Base-by-base conservation (phyloP, 768 basidiomycete species). In the Rhizopogon roseolus region DNA sequence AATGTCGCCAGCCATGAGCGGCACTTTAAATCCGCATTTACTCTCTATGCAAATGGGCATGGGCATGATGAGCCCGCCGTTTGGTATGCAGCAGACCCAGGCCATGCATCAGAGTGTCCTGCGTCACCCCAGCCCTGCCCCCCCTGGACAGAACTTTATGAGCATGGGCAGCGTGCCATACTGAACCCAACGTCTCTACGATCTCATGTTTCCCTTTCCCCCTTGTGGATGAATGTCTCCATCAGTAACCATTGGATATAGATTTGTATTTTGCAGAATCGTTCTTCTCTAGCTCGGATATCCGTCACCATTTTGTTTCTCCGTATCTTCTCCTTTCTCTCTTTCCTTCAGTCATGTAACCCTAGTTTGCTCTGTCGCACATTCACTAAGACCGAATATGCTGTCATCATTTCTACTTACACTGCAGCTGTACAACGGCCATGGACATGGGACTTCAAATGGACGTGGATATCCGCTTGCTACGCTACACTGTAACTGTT, bases 81-180 rank as follows among this genome's bases (percentile, higher is more conserved):
- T 79, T 61, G 77, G 76, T 25, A 78, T 76, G 44, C 71, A 75
- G 14, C 80, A 84, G 59, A 76, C 80, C 38, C 86, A 87, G 57
- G 81, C 87, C n/a, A 89, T 91, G 84, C 88, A 90, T 51, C 84
- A 86, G 63, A 90, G 87, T 58, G 86, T 91, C 53, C 85, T 92
- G 88, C 81, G 90, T 55, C 86, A 92, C 67, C 81, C 87, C 11
- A 88, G 81, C 64, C 86, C 88, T 13, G 79, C 74, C 13, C 84
- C 83, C 10, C 64, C 74, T 49, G 71, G 68, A 51, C 77, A 76
- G 56, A 73, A 69, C 22, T 79, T 76, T 60, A 75, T 78, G 70
- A 72, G 66, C 42, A 74, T 75, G 66, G 68, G 71, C 42, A 66
- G 71, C 9, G 62, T 68, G 36, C 68, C 61, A 2, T 65, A 62